Evolutionary conservation across 768 basidiomycete genomes (phyloP).

Genomic region (Gloeopeniophorella convolvens): DNA sequence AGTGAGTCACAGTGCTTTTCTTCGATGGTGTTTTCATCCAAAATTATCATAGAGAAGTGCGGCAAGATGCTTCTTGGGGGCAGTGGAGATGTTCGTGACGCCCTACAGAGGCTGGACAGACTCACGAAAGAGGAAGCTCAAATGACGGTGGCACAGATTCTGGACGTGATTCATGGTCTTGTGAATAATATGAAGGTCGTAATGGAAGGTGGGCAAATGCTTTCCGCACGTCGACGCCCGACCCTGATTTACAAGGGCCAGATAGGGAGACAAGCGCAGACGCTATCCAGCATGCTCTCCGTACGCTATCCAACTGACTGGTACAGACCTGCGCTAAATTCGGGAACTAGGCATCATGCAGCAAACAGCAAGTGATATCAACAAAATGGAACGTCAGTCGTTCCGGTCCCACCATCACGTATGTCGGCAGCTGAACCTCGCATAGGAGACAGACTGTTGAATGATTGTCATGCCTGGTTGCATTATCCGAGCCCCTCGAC

Average conservation of each 20-base stretch:
- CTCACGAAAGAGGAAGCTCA: not conserved
- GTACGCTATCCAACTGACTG: too few relatives aligned
- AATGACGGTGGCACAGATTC: not conserved
- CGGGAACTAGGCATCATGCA: too few relatives aligned
- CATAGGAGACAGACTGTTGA: not conserved
- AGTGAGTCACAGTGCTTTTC: not conserved
- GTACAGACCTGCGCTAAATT: too few relatives aligned
- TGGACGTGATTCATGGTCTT: not conserved
- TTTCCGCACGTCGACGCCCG: too few relatives aligned
- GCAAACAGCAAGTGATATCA: not conserved
- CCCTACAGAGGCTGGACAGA: slow-evolving; percentile 1
- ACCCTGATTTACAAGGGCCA: too few relatives aligned
- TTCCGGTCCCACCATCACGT: too few relatives aligned
- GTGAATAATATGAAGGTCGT: too few relatives aligned
- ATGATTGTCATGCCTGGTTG: not conserved
- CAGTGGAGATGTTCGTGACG: not conserved
- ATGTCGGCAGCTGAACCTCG: too few relatives aligned
- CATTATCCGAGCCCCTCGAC: not conserved
- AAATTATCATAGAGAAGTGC: not conserved
- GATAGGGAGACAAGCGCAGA: too few relatives aligned
- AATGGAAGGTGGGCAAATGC: too few relatives aligned
- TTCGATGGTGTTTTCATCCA: not conserved
- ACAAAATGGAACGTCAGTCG: too few relatives aligned
- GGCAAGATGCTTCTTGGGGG: not conserved
- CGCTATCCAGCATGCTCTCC: too few relatives aligned